Percentiles rank a stretch among this genome's conserved stretches.
These are phyloP conservation scores for Prinsepia uniflora DNA, from an alignment of 306 rosid species.

Conservation along the genomic window DNA sequence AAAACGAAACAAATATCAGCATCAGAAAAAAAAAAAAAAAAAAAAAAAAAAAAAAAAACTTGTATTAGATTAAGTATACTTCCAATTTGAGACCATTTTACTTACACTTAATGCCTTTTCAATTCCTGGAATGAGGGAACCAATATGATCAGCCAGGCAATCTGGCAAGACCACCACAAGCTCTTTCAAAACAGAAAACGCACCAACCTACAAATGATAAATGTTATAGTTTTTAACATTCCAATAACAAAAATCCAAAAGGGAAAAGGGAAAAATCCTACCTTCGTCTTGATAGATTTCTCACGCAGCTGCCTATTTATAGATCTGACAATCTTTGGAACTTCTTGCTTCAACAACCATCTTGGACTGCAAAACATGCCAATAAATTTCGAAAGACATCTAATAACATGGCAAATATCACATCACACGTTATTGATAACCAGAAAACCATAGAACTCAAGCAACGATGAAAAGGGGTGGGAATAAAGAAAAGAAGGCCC, in stretches of 20 bases:
- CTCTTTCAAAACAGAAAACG: slow-evolving; percentile 93
- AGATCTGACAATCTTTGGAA: slow-evolving; percentile 81
- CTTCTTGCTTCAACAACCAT: slow-evolving; percentile 97
- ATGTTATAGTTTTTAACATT: not conserved
- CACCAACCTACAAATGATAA: slow-evolving; percentile 74
- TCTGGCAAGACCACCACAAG: slow-evolving; percentile 97
- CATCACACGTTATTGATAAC: not conserved
- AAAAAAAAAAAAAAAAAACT: no score
- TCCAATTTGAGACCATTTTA: slow-evolving; percentile 12
- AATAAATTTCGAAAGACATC: slow-evolving; percentile 12
- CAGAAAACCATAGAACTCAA: slow-evolving; percentile 7
- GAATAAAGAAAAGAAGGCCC: not conserved
- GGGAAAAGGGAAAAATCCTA: slow-evolving; percentile 15
- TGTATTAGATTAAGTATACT: not conserved
- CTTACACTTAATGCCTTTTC: slow-evolving; percentile 92
- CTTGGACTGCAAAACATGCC: slow-evolving; percentile 72
- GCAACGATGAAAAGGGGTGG: not conserved
- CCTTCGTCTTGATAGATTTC: slow-evolving; percentile 99
- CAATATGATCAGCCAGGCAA: slow-evolving; percentile 94
- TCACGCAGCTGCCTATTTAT: slow-evolving; percentile 94
- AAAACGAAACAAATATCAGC: slow-evolving; percentile 22
- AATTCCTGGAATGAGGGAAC: slow-evolving; percentile 98
- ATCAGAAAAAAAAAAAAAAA: no score
- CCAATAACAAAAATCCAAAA: slow-evolving; percentile 5
- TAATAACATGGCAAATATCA: not conserved